Evolutionary conservation across 2,329 filamentous ascomycete species (phyloP), one percentile per base, ranked within the genome.

Genomic region (Pseudogymnoascus sp.): DNA sequence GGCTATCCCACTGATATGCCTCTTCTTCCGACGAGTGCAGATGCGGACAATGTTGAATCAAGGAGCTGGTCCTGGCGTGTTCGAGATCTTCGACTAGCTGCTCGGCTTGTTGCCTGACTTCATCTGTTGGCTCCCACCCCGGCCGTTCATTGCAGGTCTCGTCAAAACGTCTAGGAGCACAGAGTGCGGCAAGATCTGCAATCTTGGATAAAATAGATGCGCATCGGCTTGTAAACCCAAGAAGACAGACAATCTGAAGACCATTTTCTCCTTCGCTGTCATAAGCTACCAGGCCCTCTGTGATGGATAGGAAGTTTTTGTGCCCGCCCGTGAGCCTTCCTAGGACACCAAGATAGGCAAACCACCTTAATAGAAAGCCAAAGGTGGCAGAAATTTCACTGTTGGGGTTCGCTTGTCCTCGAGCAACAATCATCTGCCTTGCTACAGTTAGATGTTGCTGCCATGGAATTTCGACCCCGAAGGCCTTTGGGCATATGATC

Each of bases 401-500:
- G 70, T 81, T 70, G 63, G 79, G 74, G 68, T 77, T 80, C 69
- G 75, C 65, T 31, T 63, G 60, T 42, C 82, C 81, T 5, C 89
- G 84, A 3, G 85, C 82, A 12, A 85, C 78, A 69, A 93, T 92
- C 68, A 95, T 84, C 69, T 88, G 83, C 2, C 91, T 84, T 1
- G 91, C 90, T 62, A 91, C 83, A 63, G 84, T 84, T 1, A 95
- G 80, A 73, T 95, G 90, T 61, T 82, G 84, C 71, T 92, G 89
- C 91, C 91, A 95, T 0, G 89, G 82, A 62, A 93, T 89, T 0
- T 84, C 81, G n/a, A 90, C 86, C 62, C 89, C 90, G 70, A 94
- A 93, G 0, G 89, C 88, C 63, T 87, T 88, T 0, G 91, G 91
- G 0, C 88, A 91, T 60, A 94, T 87, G 63, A 94, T 93, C 70